Evolutionary conservation across 2,329 filamentous ascomycete genomes (phyloP).

Genomic region (Penicillium sclerotiorum): DNA sequence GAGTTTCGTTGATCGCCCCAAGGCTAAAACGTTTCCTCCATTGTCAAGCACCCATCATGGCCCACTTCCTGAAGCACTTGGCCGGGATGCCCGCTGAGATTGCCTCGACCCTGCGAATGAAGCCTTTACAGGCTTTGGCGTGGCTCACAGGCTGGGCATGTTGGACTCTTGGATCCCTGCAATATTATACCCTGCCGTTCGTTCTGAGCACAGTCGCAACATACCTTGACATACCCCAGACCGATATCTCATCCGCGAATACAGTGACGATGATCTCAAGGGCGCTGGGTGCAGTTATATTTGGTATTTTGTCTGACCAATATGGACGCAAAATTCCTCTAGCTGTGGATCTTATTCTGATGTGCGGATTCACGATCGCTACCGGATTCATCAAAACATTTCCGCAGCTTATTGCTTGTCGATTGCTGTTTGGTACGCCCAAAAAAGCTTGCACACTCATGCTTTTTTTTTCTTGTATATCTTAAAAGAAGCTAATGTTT

Average conservation of each 20-base stretch:
- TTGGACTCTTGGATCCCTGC: neutral
- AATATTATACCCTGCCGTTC: neutral
- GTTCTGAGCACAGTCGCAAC: neutral
- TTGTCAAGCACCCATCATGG: too few species aligned
- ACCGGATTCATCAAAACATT: neutral
- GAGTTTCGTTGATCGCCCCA: too few species aligned
- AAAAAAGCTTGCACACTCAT: neutral
- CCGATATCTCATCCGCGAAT: neutral
- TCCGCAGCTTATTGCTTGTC: neutral
- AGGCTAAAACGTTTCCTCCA: too few species aligned
- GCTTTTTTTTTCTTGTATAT: too few species aligned
- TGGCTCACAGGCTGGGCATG: neutral
- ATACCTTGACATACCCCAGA: neutral
- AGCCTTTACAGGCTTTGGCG: neutral
- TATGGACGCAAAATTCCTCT: neutral
- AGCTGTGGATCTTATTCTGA: neutral
- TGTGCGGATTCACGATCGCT: neutral
- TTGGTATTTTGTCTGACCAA: neutral
- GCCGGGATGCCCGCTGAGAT: neutral
- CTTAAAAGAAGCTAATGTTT: neutral
- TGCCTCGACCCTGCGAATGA: neutral
- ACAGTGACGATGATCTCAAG: neutral
- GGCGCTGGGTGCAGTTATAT: neutral
- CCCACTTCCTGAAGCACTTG: neutral
- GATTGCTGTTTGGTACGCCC: neutral